Evolutionary conservation across 768 basidiomycete species (phyloP).

Genomic region (Mycena albidolilacea): DNA sequence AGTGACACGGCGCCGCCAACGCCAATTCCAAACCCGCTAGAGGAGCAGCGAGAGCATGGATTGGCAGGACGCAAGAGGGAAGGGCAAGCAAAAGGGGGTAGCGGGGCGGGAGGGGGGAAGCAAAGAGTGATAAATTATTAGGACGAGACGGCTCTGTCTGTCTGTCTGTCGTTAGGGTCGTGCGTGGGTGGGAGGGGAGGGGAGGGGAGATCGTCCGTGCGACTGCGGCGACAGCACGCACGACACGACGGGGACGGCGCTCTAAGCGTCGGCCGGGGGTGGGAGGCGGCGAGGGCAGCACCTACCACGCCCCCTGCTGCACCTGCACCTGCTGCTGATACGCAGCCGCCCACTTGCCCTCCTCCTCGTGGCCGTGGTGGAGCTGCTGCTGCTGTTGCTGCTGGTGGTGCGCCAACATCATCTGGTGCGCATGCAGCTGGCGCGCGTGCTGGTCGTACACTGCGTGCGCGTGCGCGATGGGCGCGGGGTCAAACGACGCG

Average conservation of each 20-base stretch:
- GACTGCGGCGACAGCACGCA: not conserved
- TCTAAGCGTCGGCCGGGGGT: slow-evolving; percentile 1
- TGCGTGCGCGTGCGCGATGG: not conserved
- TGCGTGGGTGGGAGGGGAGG: no score
- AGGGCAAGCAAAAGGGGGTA: no score
- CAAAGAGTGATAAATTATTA: no score
- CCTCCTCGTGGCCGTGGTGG: slow-evolving; percentile 15
- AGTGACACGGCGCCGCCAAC: no score
- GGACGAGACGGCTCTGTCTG: no score
- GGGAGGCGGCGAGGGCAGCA: no score
- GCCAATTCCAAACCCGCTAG: no score
- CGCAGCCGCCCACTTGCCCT: slow-evolving; percentile 35
- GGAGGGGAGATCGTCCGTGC: no score
- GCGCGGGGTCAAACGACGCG: slow-evolving; percentile 9
- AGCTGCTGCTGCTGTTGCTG: slow-evolving; percentile 15
- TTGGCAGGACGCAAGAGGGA: no score
- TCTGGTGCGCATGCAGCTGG: slow-evolving; percentile 39
- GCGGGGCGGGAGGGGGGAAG: no score
- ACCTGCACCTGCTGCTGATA: slow-evolving; percentile 36
- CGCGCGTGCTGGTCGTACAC: slow-evolving; percentile 39
- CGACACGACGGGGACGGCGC: not conserved
- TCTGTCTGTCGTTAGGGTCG: no score
- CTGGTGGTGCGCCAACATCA: slow-evolving; percentile 37
- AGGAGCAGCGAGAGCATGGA: no score
- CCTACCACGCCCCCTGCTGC: slow-evolving; percentile 32